Conservation (phyloP, 345 rosid genomes). For the Schrenkiella parvula region DNA sequence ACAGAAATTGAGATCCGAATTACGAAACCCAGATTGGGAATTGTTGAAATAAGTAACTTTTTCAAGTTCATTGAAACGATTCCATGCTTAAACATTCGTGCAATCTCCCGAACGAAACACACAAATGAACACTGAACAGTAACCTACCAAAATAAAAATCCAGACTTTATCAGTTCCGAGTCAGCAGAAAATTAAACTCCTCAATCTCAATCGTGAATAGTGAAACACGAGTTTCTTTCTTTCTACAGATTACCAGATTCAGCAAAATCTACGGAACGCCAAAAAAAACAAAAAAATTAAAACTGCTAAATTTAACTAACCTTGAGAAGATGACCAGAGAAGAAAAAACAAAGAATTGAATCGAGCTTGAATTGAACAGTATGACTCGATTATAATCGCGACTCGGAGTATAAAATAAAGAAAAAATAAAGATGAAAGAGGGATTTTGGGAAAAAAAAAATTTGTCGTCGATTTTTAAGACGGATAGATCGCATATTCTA, state of each 20-base stretch:
- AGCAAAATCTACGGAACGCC: background rate
- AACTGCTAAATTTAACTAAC: slow-evolving; percentile 14
- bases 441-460: slow-evolving; percentile 18
- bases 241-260: slow-evolving; percentile 3
- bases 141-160: slow-evolving; percentile 4
- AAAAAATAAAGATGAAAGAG: background rate
- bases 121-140: slow-evolving; percentile 14
- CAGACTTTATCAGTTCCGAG: background rate
- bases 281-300: background rate
- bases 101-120: background rate
- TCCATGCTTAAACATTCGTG: background rate
- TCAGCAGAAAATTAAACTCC: background rate
- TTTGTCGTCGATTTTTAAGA: too few species aligned
- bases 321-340: slow-evolving; percentile 23
- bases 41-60: slow-evolving; percentile 15
- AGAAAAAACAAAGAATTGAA: background rate
- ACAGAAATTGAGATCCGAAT: slow-evolving; percentile 18
- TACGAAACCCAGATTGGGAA: slow-evolving; percentile 31
- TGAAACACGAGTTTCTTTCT: background rate
- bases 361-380: slow-evolving; percentile 16
- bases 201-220: background rate
- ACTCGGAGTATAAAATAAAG: background rate
- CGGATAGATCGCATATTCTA: slow-evolving; percentile 17
- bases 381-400: slow-evolving; percentile 11
- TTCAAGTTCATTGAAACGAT: slow-evolving; percentile 20